phyloP scores from a whole-genome alignment of 2,329 filamentous ascomycete genomes.

The Hymenoscyphus repandus region DNA sequence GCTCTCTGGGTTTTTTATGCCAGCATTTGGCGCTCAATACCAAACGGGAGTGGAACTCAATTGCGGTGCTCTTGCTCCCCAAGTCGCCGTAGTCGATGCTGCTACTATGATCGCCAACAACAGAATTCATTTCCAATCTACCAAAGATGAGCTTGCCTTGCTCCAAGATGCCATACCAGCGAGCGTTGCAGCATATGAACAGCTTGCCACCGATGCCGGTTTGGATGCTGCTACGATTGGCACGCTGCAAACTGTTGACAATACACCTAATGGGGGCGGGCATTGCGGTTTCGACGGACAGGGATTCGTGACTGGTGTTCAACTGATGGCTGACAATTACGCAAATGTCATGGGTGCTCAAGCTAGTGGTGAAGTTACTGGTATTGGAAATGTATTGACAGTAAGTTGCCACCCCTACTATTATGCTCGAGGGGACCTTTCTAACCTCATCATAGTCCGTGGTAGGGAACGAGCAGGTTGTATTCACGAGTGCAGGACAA shows the following conservation, averaged over 20 bases:
- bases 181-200: constrained; percentile 46
- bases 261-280: constrained; percentile 48
- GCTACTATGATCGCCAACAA: constrained; percentile 40
- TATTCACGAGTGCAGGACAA: not conserved
- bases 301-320: constrained; percentile 50
- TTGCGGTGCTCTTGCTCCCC: constrained; percentile 49
- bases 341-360: constrained; percentile 45
- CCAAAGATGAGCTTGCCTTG: constrained; percentile 42
- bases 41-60: constrained; percentile 47
- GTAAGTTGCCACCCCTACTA: constrained; percentile 18
- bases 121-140: constrained; percentile 52
- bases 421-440: not conserved
- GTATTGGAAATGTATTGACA: constrained; percentile 45
- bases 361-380: constrained; percentile 43
- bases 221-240: constrained; percentile 41
- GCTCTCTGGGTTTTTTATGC: constrained; percentile 53
- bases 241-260: constrained; percentile 51
- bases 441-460: not conserved
- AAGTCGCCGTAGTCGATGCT: constrained; percentile 43
- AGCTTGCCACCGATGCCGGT: constrained; percentile 40
- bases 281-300: constrained; percentile 54
- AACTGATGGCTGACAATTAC: constrained; percentile 50
- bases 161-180: constrained; percentile 47
- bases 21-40: constrained; percentile 36
- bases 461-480: not conserved